Conservation (phyloP, 352 stramenopile species). For the Globisporangium irregulare region DNA sequence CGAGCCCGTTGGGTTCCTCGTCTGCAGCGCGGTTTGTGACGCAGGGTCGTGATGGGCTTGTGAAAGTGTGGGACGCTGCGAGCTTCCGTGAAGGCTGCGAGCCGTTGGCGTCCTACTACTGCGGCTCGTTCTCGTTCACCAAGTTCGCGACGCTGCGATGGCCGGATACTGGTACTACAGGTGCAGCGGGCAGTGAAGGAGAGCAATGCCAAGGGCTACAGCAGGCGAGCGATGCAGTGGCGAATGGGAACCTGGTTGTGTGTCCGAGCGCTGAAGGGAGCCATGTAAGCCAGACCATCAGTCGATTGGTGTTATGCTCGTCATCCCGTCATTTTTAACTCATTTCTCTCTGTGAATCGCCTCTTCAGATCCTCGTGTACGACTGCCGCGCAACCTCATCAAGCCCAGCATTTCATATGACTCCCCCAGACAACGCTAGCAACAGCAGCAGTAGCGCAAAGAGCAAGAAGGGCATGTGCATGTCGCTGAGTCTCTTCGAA, state of each 20-base stretch:
- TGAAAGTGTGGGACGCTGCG: slow-evolving; percentile 61
- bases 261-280: slow-evolving; percentile 43
- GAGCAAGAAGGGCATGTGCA: slow-evolving; percentile 40
- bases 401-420: slow-evolving; percentile 29
- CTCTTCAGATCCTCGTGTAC: slow-evolving; percentile 41
- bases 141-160: slow-evolving; percentile 54
- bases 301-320: neutral
- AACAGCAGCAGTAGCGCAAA: neutral
- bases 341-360: neutral
- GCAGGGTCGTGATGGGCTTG: slow-evolving; percentile 68
- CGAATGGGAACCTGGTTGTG: slow-evolving; percentile 31
- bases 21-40: slow-evolving; percentile 39
- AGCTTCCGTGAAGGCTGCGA: slow-evolving; percentile 21
- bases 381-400: slow-evolving; percentile 33
- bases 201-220: neutral
- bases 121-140: slow-evolving; percentile 64
- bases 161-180: slow-evolving; percentile 8
- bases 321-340: neutral
- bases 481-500: slow-evolving; percentile 34
- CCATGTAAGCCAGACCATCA: neutral
- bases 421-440: slow-evolving; percentile 19
- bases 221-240: slow-evolving; percentile 1
- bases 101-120: slow-evolving; percentile 43
- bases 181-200: neutral
- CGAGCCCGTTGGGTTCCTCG: slow-evolving; percentile 11